Conservation (phyloP, 495 filamentous ascomycete species). For the Lichenothelia convexa region DNA sequence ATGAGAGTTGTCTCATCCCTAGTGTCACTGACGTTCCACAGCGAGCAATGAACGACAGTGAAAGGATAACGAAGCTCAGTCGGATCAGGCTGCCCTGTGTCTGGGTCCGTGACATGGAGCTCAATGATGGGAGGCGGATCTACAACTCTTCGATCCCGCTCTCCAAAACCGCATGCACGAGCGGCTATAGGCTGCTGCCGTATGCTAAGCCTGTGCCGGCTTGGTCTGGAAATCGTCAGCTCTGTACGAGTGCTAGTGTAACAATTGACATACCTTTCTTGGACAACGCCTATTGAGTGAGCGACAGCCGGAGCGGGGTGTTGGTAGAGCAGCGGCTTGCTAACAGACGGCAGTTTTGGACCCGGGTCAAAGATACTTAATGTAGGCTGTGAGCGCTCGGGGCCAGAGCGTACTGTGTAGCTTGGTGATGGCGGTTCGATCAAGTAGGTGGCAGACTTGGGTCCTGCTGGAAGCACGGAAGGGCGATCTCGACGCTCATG, state of each 20-base stretch:
- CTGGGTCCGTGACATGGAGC: slow-evolving; percentile 51
- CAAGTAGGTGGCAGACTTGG: no score
- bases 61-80: slow-evolving; percentile 53
- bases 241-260: slow-evolving; percentile 5
- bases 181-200: slow-evolving; percentile 85
- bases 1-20: slow-evolving; percentile 37
- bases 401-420: slow-evolving; percentile 6
- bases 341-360: background rate
- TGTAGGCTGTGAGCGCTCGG: slow-evolving; percentile 8
- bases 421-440: no score
- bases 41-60: slow-evolving; percentile 69
- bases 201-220: slow-evolving; percentile 37
- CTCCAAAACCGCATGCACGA: slow-evolving; percentile 84
- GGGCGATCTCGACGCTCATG: no score
- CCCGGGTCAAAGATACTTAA: slow-evolving; percentile 4
- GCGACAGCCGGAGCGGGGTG: background rate
- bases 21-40: slow-evolving; percentile 42
- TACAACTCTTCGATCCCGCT: slow-evolving; percentile 80
- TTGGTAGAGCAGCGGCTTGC: background rate
- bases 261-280: background rate
- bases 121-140: slow-evolving; percentile 93
- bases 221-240: slow-evolving; percentile 12
- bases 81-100: slow-evolving; percentile 32
- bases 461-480: no score
- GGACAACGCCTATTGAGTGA: background rate